phyloP scores from a whole-genome alignment of 208 protist species.

The Zelonia costaricensis region DNA sequence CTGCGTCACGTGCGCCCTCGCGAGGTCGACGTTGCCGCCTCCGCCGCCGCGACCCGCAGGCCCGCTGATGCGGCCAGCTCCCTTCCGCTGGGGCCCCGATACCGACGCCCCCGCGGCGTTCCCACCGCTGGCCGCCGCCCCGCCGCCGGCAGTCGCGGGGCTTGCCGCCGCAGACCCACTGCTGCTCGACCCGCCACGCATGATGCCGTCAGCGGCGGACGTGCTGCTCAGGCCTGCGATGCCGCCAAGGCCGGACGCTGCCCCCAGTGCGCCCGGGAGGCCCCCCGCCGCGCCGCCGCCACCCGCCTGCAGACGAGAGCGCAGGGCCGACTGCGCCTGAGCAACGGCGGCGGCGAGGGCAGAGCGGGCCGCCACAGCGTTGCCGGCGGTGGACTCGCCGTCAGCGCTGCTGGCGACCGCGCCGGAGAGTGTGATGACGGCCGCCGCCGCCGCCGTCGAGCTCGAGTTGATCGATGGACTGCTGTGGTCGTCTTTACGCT shows the following conservation, averaged over 20 bases:
- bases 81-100: too few relatives aligned
- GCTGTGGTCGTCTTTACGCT: slow-evolving; percentile 4
- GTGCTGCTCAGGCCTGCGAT: too few relatives aligned
- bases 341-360: slow-evolving; percentile 26
- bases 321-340: slow-evolving; percentile 23
- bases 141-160: neutral
- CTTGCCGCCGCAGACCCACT: too few relatives aligned
- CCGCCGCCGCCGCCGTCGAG: neutral
- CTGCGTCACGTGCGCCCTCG: slow-evolving; percentile 1
- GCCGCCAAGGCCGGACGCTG: too few relatives aligned
- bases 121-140: neutral
- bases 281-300: neutral
- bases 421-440: neutral
- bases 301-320: slow-evolving; percentile 15
- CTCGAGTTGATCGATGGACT: too few relatives aligned
- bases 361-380: slow-evolving; percentile 2
- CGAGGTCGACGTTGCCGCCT: neutral
- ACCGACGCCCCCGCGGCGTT: neutral
- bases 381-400: neutral
- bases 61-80: neutral
- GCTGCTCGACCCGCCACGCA: too few relatives aligned
- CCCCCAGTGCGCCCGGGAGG: neutral
- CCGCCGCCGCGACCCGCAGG: neutral
- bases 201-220: too few relatives aligned
- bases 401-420: neutral